Evolutionary conservation across 768 basidiomycete species (phyloP).

Genomic region (Termitomyces sp.): DNA sequence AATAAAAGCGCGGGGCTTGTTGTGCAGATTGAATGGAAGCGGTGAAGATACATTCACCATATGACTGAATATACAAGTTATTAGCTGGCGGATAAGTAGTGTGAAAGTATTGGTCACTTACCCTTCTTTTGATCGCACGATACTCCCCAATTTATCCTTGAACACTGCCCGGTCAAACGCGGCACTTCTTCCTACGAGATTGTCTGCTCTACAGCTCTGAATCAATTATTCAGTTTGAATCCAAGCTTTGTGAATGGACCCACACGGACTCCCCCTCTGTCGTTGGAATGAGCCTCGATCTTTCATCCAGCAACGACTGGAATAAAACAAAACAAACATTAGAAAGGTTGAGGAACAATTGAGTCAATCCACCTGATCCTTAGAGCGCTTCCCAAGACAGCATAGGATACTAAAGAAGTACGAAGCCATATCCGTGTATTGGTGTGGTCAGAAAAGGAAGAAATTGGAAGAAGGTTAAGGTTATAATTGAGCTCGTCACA

Average conservation of each 20-base stretch:
- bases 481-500: slow-evolving; percentile 3
- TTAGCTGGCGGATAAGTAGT: not conserved
- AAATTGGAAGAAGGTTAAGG: slow-evolving; percentile 11
- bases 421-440: slow-evolving; percentile 13
- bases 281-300: slow-evolving; percentile 26
- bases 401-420: slow-evolving; percentile 19
- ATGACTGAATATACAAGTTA: slow-evolving; percentile 21
- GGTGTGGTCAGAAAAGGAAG: not conserved
- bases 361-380: slow-evolving; percentile 10
- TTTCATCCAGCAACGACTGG: slow-evolving; percentile 21
- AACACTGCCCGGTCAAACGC: slow-evolving; percentile 44
- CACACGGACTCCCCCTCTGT: slow-evolving; percentile 13
- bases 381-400: slow-evolving; percentile 21
- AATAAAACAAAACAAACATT: not conserved
- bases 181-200: not conserved
- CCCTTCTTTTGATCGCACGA: slow-evolving; percentile 61
- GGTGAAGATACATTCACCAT: slow-evolving; percentile 62
- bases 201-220: slow-evolving; percentile 1
- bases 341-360: not conserved
- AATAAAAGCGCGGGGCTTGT: slow-evolving; percentile 26
- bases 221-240: not conserved
- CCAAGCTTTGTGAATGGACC: not conserved
- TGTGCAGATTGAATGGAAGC: slow-evolving; percentile 57
- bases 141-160: slow-evolving; percentile 47
- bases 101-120: slow-evolving; percentile 20